These are phyloP conservation scores for Pichia gijzeniarum DNA, from an alignment of 805 yeast genomes.

Conservation along the genomic window DNA sequence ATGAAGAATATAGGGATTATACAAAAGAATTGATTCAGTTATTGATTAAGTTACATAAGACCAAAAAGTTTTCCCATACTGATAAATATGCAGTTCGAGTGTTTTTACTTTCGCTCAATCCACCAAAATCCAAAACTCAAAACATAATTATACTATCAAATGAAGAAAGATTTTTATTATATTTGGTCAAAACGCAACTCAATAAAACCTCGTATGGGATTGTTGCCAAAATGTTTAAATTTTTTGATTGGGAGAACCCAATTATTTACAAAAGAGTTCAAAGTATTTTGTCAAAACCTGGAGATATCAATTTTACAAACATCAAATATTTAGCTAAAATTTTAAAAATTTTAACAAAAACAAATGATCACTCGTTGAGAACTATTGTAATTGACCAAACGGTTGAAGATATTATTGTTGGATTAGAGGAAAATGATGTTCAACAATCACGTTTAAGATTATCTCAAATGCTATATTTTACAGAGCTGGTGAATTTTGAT, in stretches of 20 bases:
- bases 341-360: conserved; percentile 32
- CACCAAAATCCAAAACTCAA: conserved; percentile 40
- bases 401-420: conserved; percentile 57
- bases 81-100: conserved; percentile 55
- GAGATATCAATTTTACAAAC: conserved; percentile 52
- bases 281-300: conserved; percentile 51
- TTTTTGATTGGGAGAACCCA: conserved; percentile 42
- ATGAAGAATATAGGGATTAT: conserved; percentile 47
- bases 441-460: conserved; percentile 53
- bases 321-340: conserved; percentile 45
- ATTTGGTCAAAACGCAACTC: conserved; percentile 48
- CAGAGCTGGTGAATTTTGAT: conserved; percentile 46
- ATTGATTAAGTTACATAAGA: conserved; percentile 44
- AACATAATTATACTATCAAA: conserved; percentile 28
- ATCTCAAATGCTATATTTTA: conserved; percentile 54
- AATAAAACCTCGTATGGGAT: conserved; percentile 29
- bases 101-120: conserved; percentile 47
- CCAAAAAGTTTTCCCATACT: conserved; percentile 43
- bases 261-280: conserved; percentile 27
- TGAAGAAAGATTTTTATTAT: conserved; percentile 43
- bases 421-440: conserved; percentile 60
- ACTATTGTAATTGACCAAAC: conserved; percentile 48
- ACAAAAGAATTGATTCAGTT: conserved; percentile 60
- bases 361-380: conserved; percentile 22
- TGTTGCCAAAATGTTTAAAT: conserved; percentile 34